Percentiles rank a stretch among this genome's conserved stretches.
Conservation (phyloP, 2,329 filamentous ascomycete species). For the Calonectria montana region DNA sequence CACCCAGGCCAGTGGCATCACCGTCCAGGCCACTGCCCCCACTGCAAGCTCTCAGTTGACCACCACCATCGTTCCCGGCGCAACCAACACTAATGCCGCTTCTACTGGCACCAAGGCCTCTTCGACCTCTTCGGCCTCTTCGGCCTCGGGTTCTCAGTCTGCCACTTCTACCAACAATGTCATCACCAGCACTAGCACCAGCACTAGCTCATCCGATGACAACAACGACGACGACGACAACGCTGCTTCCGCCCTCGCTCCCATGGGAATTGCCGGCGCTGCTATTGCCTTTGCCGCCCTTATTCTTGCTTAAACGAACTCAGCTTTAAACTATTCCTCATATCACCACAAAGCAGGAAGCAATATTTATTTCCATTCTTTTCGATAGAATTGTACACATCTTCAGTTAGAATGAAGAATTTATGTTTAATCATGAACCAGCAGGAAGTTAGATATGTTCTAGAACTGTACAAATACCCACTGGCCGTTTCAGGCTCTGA, state of each 20-base stretch:
- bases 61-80: constrained; percentile 46
- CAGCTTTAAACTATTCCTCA: not conserved
- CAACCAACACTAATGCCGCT: not conserved
- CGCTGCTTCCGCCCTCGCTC: constrained; percentile 25
- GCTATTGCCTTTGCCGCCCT: constrained; percentile 33
- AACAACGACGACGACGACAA: constrained; percentile 10
- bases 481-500: no score
- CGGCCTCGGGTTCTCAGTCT: not conserved
- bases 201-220: constrained; percentile 18
- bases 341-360: not conserved
- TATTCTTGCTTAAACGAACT: constrained; percentile 29
- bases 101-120: constrained; percentile 13
- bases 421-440: not conserved
- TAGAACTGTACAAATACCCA: no score
- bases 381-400: not conserved
- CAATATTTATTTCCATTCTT: not conserved
- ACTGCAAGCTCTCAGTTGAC: constrained; percentile 50
- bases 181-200: constrained; percentile 20
- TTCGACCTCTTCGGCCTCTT: not conserved
- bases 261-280: constrained; percentile 27
- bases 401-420: not conserved
- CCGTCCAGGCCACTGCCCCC: constrained; percentile 46
- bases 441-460: no score
- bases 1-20: constrained; percentile 42
- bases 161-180: not conserved